Conservation (phyloP, 495 filamentous ascomycete genomes). For the Penicillium salamii region DNA sequence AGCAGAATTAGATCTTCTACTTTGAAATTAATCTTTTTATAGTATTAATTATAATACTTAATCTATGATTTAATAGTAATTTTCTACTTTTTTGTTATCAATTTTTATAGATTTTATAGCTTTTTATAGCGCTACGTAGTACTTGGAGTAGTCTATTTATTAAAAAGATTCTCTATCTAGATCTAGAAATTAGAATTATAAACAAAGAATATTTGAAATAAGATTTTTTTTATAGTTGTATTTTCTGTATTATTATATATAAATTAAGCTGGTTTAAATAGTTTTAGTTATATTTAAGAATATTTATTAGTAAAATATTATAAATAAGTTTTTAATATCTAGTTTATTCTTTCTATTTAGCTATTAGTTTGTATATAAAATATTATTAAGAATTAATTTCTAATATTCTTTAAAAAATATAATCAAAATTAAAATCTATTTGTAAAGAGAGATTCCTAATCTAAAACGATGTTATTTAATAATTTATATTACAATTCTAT, state of each 20-base stretch:
- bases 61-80: background rate
- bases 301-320: constrained; percentile 14
- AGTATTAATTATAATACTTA: background rate
- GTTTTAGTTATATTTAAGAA: background rate
- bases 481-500: constrained; percentile 3
- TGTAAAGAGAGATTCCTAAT: constrained; percentile 11
- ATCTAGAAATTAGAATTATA: background rate
- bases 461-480: constrained; percentile 11
- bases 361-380: constrained; percentile 22
- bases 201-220: background rate
- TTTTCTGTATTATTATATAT: constrained; percentile 2
- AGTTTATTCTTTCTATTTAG: constrained; percentile 14
- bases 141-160: background rate
- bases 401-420: constrained; percentile 5
- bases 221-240: background rate
- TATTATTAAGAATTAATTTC: background rate
- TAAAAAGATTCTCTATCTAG: background rate
- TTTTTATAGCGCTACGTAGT: background rate
- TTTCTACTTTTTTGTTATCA: too few species aligned
- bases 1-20: background rate
- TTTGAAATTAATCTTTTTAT: background rate
- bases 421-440: constrained; percentile 12
- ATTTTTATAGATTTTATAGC: background rate
- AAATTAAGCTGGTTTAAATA: background rate
- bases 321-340: constrained; percentile 3